These are phyloP conservation scores for Tuber indicum DNA, from an alignment of 495 filamentous ascomycete genomes.

Conservation along the genomic window DNA sequence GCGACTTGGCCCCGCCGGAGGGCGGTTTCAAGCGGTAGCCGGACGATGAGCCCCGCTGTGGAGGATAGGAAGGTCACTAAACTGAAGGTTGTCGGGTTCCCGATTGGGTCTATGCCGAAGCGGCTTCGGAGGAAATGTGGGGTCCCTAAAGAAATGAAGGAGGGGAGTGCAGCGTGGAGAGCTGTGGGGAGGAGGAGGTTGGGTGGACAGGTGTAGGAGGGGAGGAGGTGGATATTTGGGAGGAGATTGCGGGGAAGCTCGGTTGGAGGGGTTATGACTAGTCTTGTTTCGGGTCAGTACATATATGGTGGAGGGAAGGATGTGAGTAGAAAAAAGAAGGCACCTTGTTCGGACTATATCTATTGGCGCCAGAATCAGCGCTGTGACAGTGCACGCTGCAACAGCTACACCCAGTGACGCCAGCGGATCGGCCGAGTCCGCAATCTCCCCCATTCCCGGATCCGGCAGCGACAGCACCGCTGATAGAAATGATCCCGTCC, in stretches of 20 bases:
- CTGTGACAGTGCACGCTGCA: conserved; percentile 71
- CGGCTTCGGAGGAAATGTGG: conserved; percentile 75
- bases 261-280: conserved; percentile 73
- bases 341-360: conserved; percentile 82
- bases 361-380: conserved; percentile 72
- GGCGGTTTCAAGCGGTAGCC: conserved; percentile 85
- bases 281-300: conserved; percentile 43
- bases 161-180: conserved; percentile 75
- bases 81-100: conserved; percentile 73
- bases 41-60: conserved; percentile 70
- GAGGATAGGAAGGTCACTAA: conserved; percentile 70
- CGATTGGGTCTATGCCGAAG: conserved; percentile 69
- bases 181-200: conserved; percentile 72
- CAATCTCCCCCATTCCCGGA: conserved; percentile 36
- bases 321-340: conserved; percentile 9
- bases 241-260: conserved; percentile 66
- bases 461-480: conserved; percentile 38
- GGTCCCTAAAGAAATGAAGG: conserved; percentile 66
- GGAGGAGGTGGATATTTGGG: conserved; percentile 65
- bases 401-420: conserved; percentile 63
- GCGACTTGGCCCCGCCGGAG: conserved; percentile 78
- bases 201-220: conserved; percentile 65
- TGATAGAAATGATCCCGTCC: conserved; percentile 38
- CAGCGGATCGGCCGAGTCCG: conserved; percentile 37
- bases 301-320: conserved; percentile 16